These are phyloP conservation scores for Pythium guiyangense DNA, from an alignment of 352 stramenopile species.

Conservation along the genomic window DNA sequence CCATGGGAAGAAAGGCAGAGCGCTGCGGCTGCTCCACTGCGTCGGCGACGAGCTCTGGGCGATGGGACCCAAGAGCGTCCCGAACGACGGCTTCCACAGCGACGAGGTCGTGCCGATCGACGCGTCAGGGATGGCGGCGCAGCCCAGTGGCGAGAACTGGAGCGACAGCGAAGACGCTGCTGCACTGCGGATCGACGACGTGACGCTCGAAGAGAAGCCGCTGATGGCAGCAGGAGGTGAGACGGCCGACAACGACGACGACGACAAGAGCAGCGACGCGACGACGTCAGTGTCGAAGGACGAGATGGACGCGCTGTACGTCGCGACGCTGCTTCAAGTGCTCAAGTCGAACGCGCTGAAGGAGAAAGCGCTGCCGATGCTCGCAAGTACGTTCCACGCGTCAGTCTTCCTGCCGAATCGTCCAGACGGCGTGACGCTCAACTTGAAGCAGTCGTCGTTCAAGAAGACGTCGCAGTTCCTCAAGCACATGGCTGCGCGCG, in stretches of 20 bases:
- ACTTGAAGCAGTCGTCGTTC: conserved; percentile 76
- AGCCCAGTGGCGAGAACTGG: conserved; percentile 7
- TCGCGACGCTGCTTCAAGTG: conserved; percentile 59
- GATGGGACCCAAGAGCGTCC: conserved; percentile 59
- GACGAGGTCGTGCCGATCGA: conserved; percentile 29
- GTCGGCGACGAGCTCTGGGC: conserved; percentile 76
- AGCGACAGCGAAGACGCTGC: neutral
- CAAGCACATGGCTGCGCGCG: conserved; percentile 50
- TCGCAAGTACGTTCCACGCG: conserved; percentile 73
- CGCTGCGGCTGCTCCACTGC: conserved; percentile 62
- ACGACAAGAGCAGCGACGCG: conserved; percentile 14
- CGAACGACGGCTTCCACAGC: conserved; percentile 59
- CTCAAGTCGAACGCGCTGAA: conserved; percentile 47
- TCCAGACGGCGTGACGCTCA: conserved; percentile 44
- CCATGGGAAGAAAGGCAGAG: conserved; percentile 61
- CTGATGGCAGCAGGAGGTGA: neutral
- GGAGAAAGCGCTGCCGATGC: conserved; percentile 75
- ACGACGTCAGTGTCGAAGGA: conserved; percentile 28
- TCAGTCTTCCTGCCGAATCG: conserved; percentile 61
- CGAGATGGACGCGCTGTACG: conserved; percentile 74
- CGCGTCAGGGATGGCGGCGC: conserved; percentile 4
- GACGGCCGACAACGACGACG: neutral
- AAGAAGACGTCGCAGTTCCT: conserved; percentile 82
- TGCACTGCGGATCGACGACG: conserved; percentile 10
- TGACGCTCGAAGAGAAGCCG: conserved; percentile 42